These are phyloP conservation scores for Cladosporium sp. DNA, from an alignment of 2,329 filamentous ascomycete genomes.

Conservation along the genomic window DNA sequence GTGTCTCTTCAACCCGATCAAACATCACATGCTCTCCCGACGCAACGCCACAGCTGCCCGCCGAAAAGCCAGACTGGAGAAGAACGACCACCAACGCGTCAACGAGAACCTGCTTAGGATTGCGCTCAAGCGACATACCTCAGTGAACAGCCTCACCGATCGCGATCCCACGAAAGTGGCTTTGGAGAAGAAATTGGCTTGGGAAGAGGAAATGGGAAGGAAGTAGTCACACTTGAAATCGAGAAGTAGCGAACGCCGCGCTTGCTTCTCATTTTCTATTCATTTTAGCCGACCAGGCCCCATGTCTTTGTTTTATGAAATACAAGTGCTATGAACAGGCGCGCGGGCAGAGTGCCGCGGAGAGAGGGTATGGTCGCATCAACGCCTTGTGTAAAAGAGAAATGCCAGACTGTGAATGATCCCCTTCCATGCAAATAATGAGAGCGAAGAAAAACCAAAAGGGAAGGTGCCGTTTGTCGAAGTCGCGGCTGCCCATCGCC, in stretches of 20 bases:
- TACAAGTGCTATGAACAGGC: conserved; percentile 5
- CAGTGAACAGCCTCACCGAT: conserved; percentile 26
- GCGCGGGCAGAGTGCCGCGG: not conserved
- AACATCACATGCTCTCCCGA: not conserved
- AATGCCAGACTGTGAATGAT: conserved; percentile 8
- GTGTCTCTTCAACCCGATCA: not conserved
- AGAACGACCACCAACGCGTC: conserved; percentile 21
- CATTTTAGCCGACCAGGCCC: not conserved
- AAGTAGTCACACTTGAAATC: not conserved
- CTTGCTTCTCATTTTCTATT: not conserved
- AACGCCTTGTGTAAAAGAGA: conserved; percentile 2
- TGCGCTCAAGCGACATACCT: conserved; percentile 21
- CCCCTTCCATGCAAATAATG: conserved; percentile 8
- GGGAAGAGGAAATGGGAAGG: not conserved
- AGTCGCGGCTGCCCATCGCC: not conserved
- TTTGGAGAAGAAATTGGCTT: conserved; percentile 6
- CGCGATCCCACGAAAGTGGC: conserved; percentile 25
- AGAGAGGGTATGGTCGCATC: conserved; percentile 16
- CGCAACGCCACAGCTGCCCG: not conserved
- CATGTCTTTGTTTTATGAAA: not conserved
- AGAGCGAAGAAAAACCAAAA: not conserved
- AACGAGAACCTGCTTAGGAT: conserved; percentile 24
- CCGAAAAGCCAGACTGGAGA: conserved; percentile 17
- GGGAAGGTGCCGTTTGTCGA: conserved; percentile 10
- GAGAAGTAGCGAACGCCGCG: not conserved